Evolutionary conservation across 2,329 filamentous ascomycete species (phyloP), one percentile per base, ranked within the genome.

Genomic region (Niveomyces coronatus): DNA sequence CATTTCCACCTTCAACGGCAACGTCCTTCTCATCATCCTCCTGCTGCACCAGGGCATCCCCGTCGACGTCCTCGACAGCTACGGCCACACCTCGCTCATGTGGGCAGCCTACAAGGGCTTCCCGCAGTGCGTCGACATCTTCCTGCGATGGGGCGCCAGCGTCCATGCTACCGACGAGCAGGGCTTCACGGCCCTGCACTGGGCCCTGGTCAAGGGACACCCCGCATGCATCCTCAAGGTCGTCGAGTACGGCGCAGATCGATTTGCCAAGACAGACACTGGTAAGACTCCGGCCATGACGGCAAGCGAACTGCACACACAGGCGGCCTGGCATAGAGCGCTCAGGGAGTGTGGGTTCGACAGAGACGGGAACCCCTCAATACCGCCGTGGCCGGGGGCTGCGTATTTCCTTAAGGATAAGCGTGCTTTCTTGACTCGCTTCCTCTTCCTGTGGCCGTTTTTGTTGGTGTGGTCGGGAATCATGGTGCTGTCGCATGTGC

Each of bases 91-190:
- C 1, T 82, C 82, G 44, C 70, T 98, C 44, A 98, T 98, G 91
- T 98, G 91, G 91, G 86, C 91, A 14, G 89, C 89, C 13, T 98
- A 98, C 67, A 98, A 98, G 62, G 91, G 93, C 24, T 95, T 82
- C 56, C 85, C 89, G 0, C 79, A 82, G 32, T 94, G 86, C 50
- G 89, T 96, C 33, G 91, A 96, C 55, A 61, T 96, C 30, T 89
- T 94, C 47, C 64, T 98, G 42, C 79, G 87, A 49, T 98, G 91
- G 87, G 93, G 91, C 37, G 91, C 91, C 26, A 91, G 87, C 55
- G 86, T 95, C 8, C 86, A 94, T 59, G 82, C 85, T 23, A 78
- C 74, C 20, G 91, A 98, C 52, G 87, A 95, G 55, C 83, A 88
- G 49, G 89, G 89, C 19, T 91, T 96, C 57, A 94, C 89, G 0